These are phyloP conservation scores for Aspergillus baeticus DNA, from an alignment of 495 filamentous ascomycete species.

Conservation along the genomic window DNA sequence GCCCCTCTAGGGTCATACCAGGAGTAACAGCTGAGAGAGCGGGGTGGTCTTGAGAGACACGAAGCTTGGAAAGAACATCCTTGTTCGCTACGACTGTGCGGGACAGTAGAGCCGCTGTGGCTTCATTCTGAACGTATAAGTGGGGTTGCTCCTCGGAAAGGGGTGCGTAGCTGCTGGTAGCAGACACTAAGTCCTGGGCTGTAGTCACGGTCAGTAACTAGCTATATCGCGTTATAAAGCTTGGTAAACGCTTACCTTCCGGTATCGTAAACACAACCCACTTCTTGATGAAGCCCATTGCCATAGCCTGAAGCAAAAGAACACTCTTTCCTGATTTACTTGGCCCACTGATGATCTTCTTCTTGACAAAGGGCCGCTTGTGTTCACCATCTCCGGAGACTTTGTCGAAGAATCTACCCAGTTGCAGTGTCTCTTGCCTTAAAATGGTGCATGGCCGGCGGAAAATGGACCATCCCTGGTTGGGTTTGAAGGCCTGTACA, in stretches of 20 bases:
- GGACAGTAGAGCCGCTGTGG: constrained; percentile 67
- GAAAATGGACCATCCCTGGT: constrained; percentile 87
- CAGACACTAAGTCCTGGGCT: constrained; percentile 82
- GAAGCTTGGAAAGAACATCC: constrained; percentile 56
- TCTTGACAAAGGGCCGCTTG: constrained; percentile 58
- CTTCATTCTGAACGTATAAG: constrained; percentile 75
- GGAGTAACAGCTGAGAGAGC: constrained; percentile 48
- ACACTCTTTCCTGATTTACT: constrained; percentile 81
- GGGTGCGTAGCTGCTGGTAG: constrained; percentile 73
- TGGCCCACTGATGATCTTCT: constrained; percentile 68
- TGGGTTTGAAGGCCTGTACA: constrained; percentile 85
- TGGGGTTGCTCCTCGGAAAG: constrained; percentile 56
- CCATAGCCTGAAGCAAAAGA: constrained; percentile 79
- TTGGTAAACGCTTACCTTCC: constrained; percentile 61
- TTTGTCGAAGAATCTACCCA: constrained; percentile 60
- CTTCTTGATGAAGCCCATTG: constrained; percentile 75
- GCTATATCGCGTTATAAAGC: background rate
- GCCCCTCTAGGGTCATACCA: constrained; percentile 62
- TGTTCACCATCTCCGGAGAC: constrained; percentile 44
- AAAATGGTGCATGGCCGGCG: constrained; percentile 72
- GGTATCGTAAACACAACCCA: constrained; percentile 91
- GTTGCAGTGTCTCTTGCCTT: constrained; percentile 68
- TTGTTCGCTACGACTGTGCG: constrained; percentile 72
- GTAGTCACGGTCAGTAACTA: constrained; percentile 11
- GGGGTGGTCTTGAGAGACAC: constrained; percentile 60